These are phyloP conservation scores for Phyllachora maydis DNA, from an alignment of 2,329 filamentous ascomycete genomes.

Conservation along the genomic window DNA sequence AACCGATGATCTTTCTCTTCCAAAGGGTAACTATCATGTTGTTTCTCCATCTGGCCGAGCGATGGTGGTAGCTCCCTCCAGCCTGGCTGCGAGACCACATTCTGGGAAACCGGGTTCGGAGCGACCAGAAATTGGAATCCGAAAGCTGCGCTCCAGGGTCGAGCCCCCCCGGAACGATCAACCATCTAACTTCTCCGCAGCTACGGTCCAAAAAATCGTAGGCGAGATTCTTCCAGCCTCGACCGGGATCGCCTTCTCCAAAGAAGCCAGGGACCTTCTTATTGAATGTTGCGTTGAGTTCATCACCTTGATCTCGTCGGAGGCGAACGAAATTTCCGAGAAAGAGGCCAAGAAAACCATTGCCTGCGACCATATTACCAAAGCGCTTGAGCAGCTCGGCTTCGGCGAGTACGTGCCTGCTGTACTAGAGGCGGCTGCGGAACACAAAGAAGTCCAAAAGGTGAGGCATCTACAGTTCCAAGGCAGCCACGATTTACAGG, in stretches of 20 bases:
- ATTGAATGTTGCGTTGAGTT: conserved; percentile 99
- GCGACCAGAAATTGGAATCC: neutral
- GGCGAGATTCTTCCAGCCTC: conserved; percentile 72
- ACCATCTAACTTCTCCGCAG: conserved; percentile 16
- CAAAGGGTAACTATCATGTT: conserved; percentile 29
- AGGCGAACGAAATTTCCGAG: conserved; percentile 97
- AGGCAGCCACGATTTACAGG: no score
- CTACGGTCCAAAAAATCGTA: conserved; percentile 69
- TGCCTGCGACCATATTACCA: conserved; percentile 91
- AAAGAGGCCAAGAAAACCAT: conserved; percentile 99
- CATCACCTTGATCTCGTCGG: conserved; percentile 93
- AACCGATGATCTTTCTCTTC: conserved; percentile 4
- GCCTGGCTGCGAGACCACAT: neutral
- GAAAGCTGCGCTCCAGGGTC: no score
- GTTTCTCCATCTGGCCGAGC: no score
- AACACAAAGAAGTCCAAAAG: conserved; percentile 87
- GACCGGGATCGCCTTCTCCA: conserved; percentile 66
- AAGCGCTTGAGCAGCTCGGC: conserved; percentile 77
- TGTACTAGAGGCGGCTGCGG: conserved; percentile 66
- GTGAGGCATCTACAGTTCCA: conserved; percentile 36
- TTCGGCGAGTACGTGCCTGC: conserved; percentile 84
- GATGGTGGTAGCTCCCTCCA: no score
- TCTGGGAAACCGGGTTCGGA: neutral
- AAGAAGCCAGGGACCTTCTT: conserved; percentile 82
- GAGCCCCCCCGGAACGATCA: no score